phyloP scores from a whole-genome alignment of 2,329 filamentous ascomycete species.

The Neopestalotiopsis clavispora region DNA sequence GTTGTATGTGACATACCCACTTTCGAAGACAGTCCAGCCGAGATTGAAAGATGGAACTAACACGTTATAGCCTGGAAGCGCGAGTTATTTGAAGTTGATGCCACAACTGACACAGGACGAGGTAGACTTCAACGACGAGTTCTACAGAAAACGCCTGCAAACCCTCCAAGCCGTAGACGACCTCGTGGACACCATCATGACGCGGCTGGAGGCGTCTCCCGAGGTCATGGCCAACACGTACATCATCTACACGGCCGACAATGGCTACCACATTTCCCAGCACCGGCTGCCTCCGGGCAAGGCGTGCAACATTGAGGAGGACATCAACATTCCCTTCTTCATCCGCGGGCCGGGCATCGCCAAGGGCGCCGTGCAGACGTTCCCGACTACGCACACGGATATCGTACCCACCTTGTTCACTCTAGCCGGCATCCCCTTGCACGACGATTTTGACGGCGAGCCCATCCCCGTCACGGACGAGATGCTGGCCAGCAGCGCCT shows the following conservation, averaged over 20 bases:
- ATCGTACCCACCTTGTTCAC: constrained; percentile 50
- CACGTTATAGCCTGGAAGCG: not conserved
- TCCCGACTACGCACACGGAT: constrained; percentile 50
- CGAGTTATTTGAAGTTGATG: constrained; percentile 24
- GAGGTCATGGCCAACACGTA: constrained; percentile 43
- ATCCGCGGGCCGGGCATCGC: constrained; percentile 50
- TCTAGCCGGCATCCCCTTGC: constrained; percentile 35
- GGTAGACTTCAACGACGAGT: constrained; percentile 42
- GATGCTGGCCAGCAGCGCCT: constrained; percentile 6
- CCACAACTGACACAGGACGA: constrained; percentile 36
- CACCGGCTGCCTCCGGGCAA: constrained; percentile 52
- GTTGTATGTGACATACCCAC: not conserved
- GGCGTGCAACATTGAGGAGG: constrained; percentile 49
- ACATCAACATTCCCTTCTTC: constrained; percentile 51
- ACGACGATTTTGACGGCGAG: constrained; percentile 20
- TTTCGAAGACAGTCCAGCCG: not conserved
- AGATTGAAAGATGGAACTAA: not conserved
- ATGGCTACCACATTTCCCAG: constrained; percentile 53
- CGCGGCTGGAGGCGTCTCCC: constrained; percentile 34
- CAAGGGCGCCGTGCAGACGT: constrained; percentile 34
- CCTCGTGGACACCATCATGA: constrained; percentile 45
- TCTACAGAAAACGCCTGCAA: constrained; percentile 46
- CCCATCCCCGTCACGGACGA: constrained; percentile 2
- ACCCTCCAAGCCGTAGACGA: constrained; percentile 52
- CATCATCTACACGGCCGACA: constrained; percentile 52